These are phyloP conservation scores for Saccharomycopsis fermentans DNA, from an alignment of 805 yeast genomes.

Conservation along the genomic window DNA sequence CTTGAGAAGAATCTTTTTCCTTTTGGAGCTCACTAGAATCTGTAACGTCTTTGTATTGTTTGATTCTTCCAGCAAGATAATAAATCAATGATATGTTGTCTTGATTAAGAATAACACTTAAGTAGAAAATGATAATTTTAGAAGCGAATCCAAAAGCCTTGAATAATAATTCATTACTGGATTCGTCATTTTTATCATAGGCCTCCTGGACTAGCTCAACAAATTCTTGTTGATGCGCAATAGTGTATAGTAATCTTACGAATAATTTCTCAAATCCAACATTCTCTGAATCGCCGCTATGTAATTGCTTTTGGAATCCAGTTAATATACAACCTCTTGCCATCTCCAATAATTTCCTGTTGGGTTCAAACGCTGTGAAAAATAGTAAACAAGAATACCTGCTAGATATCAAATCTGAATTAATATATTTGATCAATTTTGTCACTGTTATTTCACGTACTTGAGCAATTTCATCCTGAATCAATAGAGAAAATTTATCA, in stretches of 20 bases:
- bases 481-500: constrained; percentile 42
- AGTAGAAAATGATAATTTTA: constrained; percentile 49
- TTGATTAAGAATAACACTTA: constrained; percentile 49
- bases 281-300: constrained; percentile 25
- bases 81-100: constrained; percentile 65
- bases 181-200: constrained; percentile 14
- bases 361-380: constrained; percentile 72
- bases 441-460: constrained; percentile 46
- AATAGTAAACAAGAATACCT: constrained; percentile 58
- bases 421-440: constrained; percentile 40
- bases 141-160: constrained; percentile 44
- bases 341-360: constrained; percentile 35
- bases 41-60: constrained; percentile 58
- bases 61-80: constrained; percentile 68
- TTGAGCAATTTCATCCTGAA: constrained; percentile 54
- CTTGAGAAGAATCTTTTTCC: constrained; percentile 6
- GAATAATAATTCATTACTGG: constrained; percentile 22
- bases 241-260: constrained; percentile 54
- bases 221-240: constrained; percentile 70
- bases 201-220: constrained; percentile 29
- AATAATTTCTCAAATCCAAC: constrained; percentile 56
- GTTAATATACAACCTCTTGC: constrained; percentile 66
- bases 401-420: constrained; percentile 46
- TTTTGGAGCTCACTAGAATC: constrained; percentile 18
- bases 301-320: constrained; percentile 30